phyloP scores from a whole-genome alignment of 176 grass and related monocot species.

The Oryza nivara region DNA sequence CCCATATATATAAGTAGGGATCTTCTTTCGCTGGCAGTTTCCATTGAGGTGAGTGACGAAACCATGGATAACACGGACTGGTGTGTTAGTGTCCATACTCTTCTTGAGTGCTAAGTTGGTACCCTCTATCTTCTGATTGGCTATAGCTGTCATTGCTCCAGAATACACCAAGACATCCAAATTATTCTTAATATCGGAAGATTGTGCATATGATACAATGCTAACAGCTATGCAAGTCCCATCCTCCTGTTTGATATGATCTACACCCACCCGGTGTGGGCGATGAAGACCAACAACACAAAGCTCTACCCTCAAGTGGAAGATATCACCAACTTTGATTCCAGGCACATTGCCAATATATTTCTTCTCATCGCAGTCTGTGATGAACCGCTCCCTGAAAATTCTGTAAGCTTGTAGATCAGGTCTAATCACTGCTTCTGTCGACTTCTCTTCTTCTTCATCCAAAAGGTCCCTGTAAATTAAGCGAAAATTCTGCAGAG shows the following conservation, averaged over 20 bases:
- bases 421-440: slow-evolving; percentile 12
- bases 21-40: slow-evolving; percentile 51
- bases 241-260: slow-evolving; percentile 59
- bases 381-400: slow-evolving; percentile 57
- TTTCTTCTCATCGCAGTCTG: slow-evolving; percentile 46
- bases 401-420: slow-evolving; percentile 68
- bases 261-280: slow-evolving; percentile 53
- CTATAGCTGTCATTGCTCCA: slow-evolving; percentile 46
- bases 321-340: slow-evolving; percentile 70
- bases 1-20: slow-evolving; percentile 64
- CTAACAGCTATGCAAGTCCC: slow-evolving; percentile 61
- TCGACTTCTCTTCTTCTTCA: slow-evolving; percentile 44
- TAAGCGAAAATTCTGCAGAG: slow-evolving; percentile 53
- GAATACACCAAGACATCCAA: slow-evolving; percentile 69
- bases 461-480: slow-evolving; percentile 59
- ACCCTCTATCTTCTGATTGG: slow-evolving; percentile 57
- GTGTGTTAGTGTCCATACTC: slow-evolving; percentile 80
- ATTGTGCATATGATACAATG: slow-evolving; percentile 55
- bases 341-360: slow-evolving; percentile 78
- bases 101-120: slow-evolving; percentile 70
- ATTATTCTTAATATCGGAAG: slow-evolving; percentile 56
- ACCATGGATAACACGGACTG: slow-evolving; percentile 76
- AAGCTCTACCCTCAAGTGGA: slow-evolving; percentile 76
- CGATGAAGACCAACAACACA: slow-evolving; percentile 78
- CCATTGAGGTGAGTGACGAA: slow-evolving; percentile 32